Conservation (phyloP, 106 monocot species). For the Posidonia australis region DNA sequence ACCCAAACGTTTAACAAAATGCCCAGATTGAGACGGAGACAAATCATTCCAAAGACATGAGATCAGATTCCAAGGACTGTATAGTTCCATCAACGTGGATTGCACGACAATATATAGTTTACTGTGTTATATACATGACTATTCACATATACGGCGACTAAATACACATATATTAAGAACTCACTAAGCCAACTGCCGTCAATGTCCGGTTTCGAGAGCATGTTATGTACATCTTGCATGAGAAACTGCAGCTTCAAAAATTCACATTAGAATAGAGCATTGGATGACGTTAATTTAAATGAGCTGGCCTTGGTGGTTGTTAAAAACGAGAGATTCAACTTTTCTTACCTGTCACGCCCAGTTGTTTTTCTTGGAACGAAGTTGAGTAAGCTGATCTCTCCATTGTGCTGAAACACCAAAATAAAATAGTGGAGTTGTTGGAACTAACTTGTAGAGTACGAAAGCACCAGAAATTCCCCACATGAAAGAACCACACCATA, state of each 20-base stretch:
- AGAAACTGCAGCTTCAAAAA: background rate
- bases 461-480: too few relatives aligned
- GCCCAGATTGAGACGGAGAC: too few relatives aligned
- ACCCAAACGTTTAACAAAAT: too few relatives aligned
- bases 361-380: slow-evolving; percentile 64
- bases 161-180: too few relatives aligned
- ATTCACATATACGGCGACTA: background rate
- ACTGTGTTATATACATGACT: background rate
- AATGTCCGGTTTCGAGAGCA: too few relatives aligned
- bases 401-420: slow-evolving; percentile 42
- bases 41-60: too few relatives aligned
- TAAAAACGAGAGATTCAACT: background rate
- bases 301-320: background rate
- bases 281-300: too few relatives aligned
- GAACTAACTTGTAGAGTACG: too few relatives aligned
- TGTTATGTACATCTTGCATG: background rate
- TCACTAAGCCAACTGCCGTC: too few relatives aligned
- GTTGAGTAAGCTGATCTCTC: slow-evolving; percentile 61
- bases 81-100: background rate
- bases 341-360: slow-evolving; percentile 39
- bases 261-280: background rate
- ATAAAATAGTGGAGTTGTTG: background rate
- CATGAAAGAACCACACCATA: too few relatives aligned
- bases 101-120: background rate
- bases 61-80: too few relatives aligned